phyloP scores from a whole-genome alignment of 2,329 filamentous ascomycete species.

The Talaromyces piceae region DNA sequence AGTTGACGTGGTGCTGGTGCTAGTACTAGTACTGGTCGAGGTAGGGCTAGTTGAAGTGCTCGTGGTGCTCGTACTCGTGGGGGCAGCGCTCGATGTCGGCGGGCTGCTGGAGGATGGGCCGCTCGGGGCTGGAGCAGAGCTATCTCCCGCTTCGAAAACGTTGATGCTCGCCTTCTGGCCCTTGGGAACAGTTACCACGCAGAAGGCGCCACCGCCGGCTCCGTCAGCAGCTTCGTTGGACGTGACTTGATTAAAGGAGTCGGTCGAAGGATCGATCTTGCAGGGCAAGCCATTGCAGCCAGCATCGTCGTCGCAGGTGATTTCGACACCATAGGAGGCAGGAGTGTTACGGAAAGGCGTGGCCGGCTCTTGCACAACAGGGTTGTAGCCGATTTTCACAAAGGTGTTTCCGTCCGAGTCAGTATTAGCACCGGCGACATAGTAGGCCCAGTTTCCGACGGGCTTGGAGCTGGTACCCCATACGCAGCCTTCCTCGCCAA shows the following conservation, averaged over 20 bases:
- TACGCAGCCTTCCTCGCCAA: constrained; percentile 53
- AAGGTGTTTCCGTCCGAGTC: constrained; percentile 58
- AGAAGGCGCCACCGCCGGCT: constrained; percentile 63
- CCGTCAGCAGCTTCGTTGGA: constrained; percentile 50
- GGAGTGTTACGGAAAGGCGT: constrained; percentile 49
- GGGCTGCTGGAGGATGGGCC: constrained; percentile 8
- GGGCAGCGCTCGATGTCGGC: constrained; percentile 7
- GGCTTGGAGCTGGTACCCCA: constrained; percentile 61
- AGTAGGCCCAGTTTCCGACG: constrained; percentile 69
- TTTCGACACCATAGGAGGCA: constrained; percentile 61
- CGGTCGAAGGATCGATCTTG: constrained; percentile 55
- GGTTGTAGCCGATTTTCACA: constrained; percentile 71
- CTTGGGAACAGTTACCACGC: constrained; percentile 65
- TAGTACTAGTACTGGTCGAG: constrained; percentile 14
- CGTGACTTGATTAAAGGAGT: constrained; percentile 51
- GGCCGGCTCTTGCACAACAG: constrained; percentile 55
- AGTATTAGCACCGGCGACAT: constrained; percentile 68
- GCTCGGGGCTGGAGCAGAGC: neutral
- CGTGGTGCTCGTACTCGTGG: constrained; percentile 12
- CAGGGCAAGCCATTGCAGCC: constrained; percentile 69
- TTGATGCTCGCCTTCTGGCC: constrained; percentile 62
- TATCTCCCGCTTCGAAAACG: constrained; percentile 42
- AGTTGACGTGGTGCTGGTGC: neutral
- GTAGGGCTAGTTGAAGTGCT: constrained; percentile 14
- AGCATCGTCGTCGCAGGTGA: constrained; percentile 56